phyloP scores from a whole-genome alignment of 2,329 filamentous ascomycete species.

The Botrytis paeoniae region DNA sequence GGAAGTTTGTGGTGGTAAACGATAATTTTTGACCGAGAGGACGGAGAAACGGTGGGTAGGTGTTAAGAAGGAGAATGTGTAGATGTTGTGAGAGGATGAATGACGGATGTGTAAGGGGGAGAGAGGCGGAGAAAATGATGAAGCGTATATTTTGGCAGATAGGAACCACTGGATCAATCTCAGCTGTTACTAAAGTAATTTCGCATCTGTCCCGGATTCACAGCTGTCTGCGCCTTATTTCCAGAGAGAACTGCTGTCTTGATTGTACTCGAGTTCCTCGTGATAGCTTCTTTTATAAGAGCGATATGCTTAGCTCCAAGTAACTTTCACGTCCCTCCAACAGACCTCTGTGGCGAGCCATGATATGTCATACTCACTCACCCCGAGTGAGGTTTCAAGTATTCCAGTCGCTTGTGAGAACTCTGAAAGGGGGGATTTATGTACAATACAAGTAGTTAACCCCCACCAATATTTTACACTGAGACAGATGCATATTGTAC shows the following conservation, averaged over 20 bases:
- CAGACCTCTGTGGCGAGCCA: background rate
- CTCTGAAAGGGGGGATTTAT: background rate
- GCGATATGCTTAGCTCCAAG: background rate
- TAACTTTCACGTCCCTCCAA: background rate
- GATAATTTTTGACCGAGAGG: background rate
- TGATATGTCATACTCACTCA: background rate
- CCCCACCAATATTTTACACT: background rate
- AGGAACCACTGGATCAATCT: background rate
- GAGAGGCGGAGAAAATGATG: background rate
- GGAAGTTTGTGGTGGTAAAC: background rate
- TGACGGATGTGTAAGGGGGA: background rate
- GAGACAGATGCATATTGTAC: constrained; percentile 4
- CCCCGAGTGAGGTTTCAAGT: background rate
- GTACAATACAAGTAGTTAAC: background rate
- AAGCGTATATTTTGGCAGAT: too few relatives aligned
- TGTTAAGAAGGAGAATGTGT: background rate
- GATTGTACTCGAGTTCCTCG: background rate
- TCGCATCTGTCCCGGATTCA: background rate
- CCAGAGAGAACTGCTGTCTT: background rate
- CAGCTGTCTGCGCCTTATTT: background rate
- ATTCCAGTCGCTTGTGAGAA: background rate
- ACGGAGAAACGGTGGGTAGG: background rate
- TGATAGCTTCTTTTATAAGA: background rate
- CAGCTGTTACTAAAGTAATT: background rate
- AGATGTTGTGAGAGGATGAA: background rate